Evolutionary conservation across 2,329 filamentous ascomycete genomes (phyloP), one percentile per base, ranked within the genome.

Genomic region (Colletotrichum sp.): DNA sequence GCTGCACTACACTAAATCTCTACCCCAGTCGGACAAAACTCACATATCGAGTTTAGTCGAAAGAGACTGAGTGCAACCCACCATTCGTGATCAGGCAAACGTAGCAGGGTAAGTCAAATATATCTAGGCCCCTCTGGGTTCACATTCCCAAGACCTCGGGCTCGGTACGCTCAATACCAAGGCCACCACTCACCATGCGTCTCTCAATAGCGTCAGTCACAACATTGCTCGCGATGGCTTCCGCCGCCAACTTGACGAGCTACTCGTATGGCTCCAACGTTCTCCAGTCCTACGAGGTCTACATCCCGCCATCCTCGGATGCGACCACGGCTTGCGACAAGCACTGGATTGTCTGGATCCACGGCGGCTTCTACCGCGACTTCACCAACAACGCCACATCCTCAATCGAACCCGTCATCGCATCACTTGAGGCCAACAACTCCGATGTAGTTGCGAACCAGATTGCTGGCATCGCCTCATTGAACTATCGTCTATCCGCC

Each of bases 351-450:
- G 55, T 72, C 18, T 75, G 65, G 52, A 30, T 75, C 10, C 72
- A 75, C 30, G 72, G 72, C 6, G 72, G 72, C 4, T 75, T 75
- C 39, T 75, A 72, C 57, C 72, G 72, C 15, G 69, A 75, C 69
- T 63, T 75, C n/a, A 63, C 69, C 24, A 63, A 72, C 24, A 72
- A 72, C n/a, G 24, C 72, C 10, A 75, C 72, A 5, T 44, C 60
- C 55, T 59, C 55, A 59, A 21, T 75, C 24, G 30, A 67, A 12
- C 62, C 72, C 7, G 72, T 63, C 39, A 68, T 75, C 12, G 55
- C 69, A 39, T 60, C 62, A 5, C 69, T 75, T 18, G 69, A 72
- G 16, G 63, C 63, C 4, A 64, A 75, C 63, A 72, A 36, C 55
- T 34, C 69, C 3, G 69, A 64, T 7, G 12, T 64, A 2, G 62